Conservation (phyloP, 805 yeast genomes). For the Yarrowia sp. region DNA sequence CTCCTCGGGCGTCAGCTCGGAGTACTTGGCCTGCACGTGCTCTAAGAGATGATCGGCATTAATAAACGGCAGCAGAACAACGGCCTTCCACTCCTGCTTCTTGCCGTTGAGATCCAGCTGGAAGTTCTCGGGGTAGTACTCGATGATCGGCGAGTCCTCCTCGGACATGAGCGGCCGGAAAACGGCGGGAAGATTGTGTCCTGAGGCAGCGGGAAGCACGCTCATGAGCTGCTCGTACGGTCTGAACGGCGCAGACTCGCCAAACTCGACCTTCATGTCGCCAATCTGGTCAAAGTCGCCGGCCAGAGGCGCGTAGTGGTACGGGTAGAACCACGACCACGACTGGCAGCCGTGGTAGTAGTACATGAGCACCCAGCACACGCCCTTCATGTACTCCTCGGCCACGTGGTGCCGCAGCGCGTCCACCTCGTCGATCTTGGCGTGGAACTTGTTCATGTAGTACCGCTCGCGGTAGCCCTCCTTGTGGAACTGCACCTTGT, state of each 20-base stretch:
- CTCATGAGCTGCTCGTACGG: constrained; percentile 95
- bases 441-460: constrained; percentile 70
- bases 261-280: constrained; percentile 51
- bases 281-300: constrained; percentile 66
- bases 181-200: constrained; percentile 77
- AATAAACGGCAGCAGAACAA: constrained; percentile 84
- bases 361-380: constrained; percentile 92
- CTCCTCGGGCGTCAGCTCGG: constrained; percentile 64
- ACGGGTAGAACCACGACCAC: constrained; percentile 98
- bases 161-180: constrained; percentile 80
- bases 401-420: constrained; percentile 57
- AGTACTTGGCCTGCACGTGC: constrained; percentile 65
- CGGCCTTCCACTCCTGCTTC: constrained; percentile 93
- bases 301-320: constrained; percentile 97
- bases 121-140: constrained; percentile 86
- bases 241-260: constrained; percentile 71
- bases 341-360: constrained; percentile 98
- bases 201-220: constrained; percentile 91
- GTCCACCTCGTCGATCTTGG: constrained; percentile 47
- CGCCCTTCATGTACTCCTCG: constrained; percentile 81
- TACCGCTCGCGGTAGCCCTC: constrained; percentile 85
- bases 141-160: constrained; percentile 77
- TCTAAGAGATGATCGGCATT: constrained; percentile 72
- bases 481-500: constrained; percentile 68
- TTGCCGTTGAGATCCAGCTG: constrained; percentile 94